Base-by-base conservation (phyloP, 2,329 filamentous ascomycete species). In the Fusarium devonianum region DNA sequence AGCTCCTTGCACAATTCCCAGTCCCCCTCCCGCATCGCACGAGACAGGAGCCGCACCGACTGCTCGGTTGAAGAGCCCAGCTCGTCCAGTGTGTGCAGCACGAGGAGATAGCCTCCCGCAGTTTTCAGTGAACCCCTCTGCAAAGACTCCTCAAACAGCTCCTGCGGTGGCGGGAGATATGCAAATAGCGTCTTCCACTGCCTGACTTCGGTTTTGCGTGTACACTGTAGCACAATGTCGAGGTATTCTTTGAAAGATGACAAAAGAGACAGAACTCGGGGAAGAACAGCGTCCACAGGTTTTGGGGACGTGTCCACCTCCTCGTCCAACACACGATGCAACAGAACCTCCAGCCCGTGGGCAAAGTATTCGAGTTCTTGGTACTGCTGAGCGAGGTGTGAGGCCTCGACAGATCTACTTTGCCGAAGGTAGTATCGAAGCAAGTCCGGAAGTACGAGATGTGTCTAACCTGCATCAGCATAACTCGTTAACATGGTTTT, bases 1-100 rank as follows among this genome's bases (percentile, higher is more conserved):
- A 99, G 79, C 70, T 99, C 94, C 64, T 92, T 94, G 74, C 94
- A 97, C 19, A 99, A 75, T 63, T 97, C 92, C 92, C 92, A 99
- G 67, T 97, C 93, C 37, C 86, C 85, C 69, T 92, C 91, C 22
- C 85, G 80, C 64, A 92, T 93, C 1, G 93, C 94, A 37, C 89
- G 80, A 22, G 84, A 85, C 48, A 99, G 81, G 17, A 99, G 76
- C 10, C 92, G 83, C 4, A 96, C 88, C 14, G 92, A 86, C 67
- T 93, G 88, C 63, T 90, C 86, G 11, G 85, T 87, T 14, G 86
- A 88, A 2, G 85, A 79, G 9, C 80, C 82, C 30, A 89, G 71
- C 68, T 90, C 87, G 58, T 88, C 84, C 49, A 89, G 80, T 0
- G 92, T 95, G 68, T 99, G 93, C 25, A 99, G 78, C 25, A 99